Base-by-base conservation (phyloP, 2,329 filamentous ascomycete species). In the Paraconiothyrium sp. region DNA sequence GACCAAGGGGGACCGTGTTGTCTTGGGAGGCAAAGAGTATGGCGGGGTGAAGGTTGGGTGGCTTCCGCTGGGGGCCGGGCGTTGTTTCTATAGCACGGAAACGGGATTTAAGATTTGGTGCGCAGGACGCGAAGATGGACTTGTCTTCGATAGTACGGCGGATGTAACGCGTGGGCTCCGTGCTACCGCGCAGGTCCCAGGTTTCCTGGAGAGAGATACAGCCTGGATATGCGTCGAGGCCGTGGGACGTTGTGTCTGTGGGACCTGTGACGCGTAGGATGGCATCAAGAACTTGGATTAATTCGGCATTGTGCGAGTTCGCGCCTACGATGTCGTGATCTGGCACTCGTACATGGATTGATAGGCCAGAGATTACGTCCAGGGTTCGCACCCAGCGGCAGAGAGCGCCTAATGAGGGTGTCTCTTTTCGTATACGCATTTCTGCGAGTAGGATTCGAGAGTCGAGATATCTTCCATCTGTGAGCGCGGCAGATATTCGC, bases 301-400 rank as follows among this genome's bases (percentile, higher is more conserved):
- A 80, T 46, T 74, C 67, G 9, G 69, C 64, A 57, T 89, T 85
- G 39, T 83, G 77, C 11, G 89, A 85, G 44, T 72, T 73, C 5
- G 61, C 61, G n/a, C 72, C 70, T 14, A 69, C 69, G 1, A 74
- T 58, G 11, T 65, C 71, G 13, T 77, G 73, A 43, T 74, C 73
- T 49, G 79, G 76, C 2, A 82, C 82, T 58, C 72, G 67, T 0
- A 85, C 79, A 57, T 85, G 81, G 24, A 87, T 86, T 3, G 87
- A 87, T 8, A 91, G 78, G 1, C 89, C 89, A 66, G 87, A 90
- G 54, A 91, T 86, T 27, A 91, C 86, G 68, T 92, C 89, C 30
- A 92, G 79, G 70, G 91, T 89, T 60, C 90, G 84, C 4, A 92
- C 89, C 90, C 90, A 92, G 59, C 90, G 86, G 74, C 89, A 91